A percentile compares a stretch with the other conserved stretches of the same genome.
These are phyloP conservation scores for Rhizophora mangle DNA, from an alignment of 345 rosid genomes.

Conservation along the genomic window DNA sequence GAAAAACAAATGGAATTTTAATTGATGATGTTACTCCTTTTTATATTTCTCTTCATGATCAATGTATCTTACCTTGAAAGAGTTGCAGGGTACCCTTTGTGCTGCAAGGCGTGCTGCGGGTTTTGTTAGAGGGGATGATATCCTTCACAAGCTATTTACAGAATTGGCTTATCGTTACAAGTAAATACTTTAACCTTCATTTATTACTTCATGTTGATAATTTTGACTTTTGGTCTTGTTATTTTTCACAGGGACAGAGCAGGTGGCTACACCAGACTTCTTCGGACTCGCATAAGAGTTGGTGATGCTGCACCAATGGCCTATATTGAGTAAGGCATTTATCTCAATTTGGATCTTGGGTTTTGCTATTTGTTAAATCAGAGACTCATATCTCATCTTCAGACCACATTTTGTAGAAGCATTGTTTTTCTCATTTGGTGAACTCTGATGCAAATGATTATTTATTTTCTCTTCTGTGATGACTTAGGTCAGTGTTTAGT, in stretches of 20 bases:
- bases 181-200: conserved; percentile 28
- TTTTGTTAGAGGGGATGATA: conserved; percentile 92
- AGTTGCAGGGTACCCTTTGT: conserved; percentile 64
- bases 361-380: too few species aligned
- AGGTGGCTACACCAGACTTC: conserved; percentile 92
- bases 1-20: background rate
- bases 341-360: background rate
- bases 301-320: conserved; percentile 99
- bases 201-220: background rate
- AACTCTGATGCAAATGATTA: background rate
- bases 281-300: conserved; percentile 80
- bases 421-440: background rate
- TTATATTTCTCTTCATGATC: background rate
- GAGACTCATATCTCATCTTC: too few species aligned
- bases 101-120: conserved; percentile 86
- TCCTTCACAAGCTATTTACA: conserved; percentile 83
- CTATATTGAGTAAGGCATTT: conserved; percentile 69
- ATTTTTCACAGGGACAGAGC: conserved; percentile 65
- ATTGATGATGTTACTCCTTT: background rate
- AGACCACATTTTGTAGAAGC: background rate
- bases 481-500: background rate
- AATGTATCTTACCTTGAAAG: background rate
- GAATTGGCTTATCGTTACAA: conserved; percentile 86
- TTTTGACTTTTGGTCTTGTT: conserved; percentile 14
- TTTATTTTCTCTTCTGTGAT: background rate